Conservation (phyloP, 192 early-diverging fungal species). For the Backusella circina region DNA sequence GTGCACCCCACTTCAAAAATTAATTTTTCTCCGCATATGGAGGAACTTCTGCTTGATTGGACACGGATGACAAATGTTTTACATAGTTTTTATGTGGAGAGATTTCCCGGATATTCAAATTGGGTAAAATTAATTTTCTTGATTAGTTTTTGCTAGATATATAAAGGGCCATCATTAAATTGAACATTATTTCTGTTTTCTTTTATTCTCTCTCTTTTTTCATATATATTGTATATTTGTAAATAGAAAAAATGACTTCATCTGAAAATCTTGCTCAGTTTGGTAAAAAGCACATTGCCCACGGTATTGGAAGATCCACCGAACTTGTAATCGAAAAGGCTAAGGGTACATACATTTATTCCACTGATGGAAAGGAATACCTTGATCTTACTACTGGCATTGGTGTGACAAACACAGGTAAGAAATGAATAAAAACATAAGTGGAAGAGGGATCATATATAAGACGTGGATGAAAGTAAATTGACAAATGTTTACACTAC, state of each 20-base stretch:
- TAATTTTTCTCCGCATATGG: not conserved
- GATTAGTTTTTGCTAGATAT: not conserved
- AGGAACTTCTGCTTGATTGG: not conserved
- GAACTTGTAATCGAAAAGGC: constrained; percentile 35
- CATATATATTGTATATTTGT: not conserved
- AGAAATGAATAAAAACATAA: not conserved
- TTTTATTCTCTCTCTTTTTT: not conserved
- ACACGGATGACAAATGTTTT: not conserved
- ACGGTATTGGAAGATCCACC: constrained; percentile 33
- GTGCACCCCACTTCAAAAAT: not conserved
- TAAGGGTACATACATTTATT: constrained; percentile 34
- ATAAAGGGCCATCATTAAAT: not conserved
- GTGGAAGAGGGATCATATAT: not conserved
- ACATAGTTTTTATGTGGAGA: not conserved
- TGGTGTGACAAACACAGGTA: constrained; percentile 43
- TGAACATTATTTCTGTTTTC: not conserved
- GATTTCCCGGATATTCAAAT: not conserved
- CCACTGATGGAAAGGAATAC: constrained; percentile 38
- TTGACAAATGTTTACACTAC: not conserved
- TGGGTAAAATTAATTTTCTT: not conserved
- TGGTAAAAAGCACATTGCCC: constrained; percentile 35
- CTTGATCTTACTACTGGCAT: constrained; percentile 44
- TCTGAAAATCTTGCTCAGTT: constrained; percentile 35
- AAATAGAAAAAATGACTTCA: constrained; percentile 10
- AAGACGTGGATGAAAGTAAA: not conserved